These are phyloP conservation scores for Phaffomyces opuntiae DNA, from an alignment of 805 yeast species.

Conservation along the genomic window DNA sequence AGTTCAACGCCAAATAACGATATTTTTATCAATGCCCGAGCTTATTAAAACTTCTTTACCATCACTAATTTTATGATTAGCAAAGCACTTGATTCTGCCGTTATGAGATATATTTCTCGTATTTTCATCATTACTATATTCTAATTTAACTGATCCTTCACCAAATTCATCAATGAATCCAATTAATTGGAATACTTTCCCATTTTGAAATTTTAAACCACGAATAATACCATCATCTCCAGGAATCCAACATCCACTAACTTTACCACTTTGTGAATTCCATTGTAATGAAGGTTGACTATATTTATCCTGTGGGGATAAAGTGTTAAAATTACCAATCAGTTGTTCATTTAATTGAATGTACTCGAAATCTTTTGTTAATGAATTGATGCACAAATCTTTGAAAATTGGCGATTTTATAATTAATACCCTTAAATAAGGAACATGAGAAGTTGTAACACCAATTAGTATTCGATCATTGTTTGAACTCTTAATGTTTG, in stretches of 20 bases:
- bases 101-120: neutral
- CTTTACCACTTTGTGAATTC: slow-evolving; percentile 25
- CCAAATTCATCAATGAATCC: neutral
- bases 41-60: slow-evolving; percentile 34
- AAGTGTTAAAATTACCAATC: slow-evolving; percentile 37
- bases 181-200: slow-evolving; percentile 25
- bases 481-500: slow-evolving; percentile 3
- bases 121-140: neutral
- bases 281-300: slow-evolving; percentile 43
- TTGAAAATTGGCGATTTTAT: slow-evolving; percentile 34
- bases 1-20: slow-evolving; percentile 25
- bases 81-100: slow-evolving; percentile 44
- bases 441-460: slow-evolving; percentile 71
- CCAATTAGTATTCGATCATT: slow-evolving; percentile 33
- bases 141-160: neutral
- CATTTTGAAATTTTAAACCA: slow-evolving; percentile 46
- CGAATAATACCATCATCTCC: slow-evolving; percentile 65
- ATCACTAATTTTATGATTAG: slow-evolving; percentile 11
- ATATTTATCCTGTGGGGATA: slow-evolving; percentile 64
- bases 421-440: slow-evolving; percentile 64
- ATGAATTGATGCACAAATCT: neutral
- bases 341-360: slow-evolving; percentile 22
- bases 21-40: slow-evolving; percentile 41
- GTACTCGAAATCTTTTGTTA: too few species aligned
- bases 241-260: slow-evolving; percentile 54